Conservation (phyloP, 768 basidiomycete genomes). For the Russula brevipes region DNA sequence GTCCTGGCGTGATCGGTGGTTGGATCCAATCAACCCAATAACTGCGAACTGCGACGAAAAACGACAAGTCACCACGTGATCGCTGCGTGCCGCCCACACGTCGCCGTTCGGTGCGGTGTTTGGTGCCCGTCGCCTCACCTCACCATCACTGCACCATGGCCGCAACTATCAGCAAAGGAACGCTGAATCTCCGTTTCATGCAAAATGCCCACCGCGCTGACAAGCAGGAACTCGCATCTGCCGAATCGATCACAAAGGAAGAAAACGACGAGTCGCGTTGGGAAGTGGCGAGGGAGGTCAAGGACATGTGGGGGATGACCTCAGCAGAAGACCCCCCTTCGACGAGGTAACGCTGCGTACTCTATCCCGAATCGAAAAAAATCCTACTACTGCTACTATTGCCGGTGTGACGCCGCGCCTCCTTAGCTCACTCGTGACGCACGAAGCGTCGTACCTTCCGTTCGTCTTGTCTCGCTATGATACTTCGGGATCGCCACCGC, state of each 20-base stretch:
- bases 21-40: too few relatives aligned
- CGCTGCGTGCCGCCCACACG: too few relatives aligned
- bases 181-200: slow-evolving; percentile 25
- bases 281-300: slow-evolving; percentile 19
- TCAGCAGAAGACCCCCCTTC: slow-evolving; percentile 1
- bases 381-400: too few relatives aligned
- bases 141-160: slow-evolving; percentile 3
- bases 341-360: slow-evolving; percentile 9
- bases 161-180: slow-evolving; percentile 21
- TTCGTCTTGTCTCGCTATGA: slow-evolving; percentile 19
- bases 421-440: slow-evolving; percentile 13
- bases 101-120: not conserved
- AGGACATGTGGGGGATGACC: slow-evolving; percentile 17
- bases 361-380: not conserved
- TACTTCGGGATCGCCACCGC: slow-evolving; percentile 19
- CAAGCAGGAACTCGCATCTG: not conserved
- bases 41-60: too few relatives aligned
- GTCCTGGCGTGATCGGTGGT: too few relatives aligned
- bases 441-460: slow-evolving; percentile 24
- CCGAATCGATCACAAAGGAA: slow-evolving; percentile 6
- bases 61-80: too few relatives aligned
- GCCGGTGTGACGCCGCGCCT: not conserved
- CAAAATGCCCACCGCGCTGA: slow-evolving; percentile 13
- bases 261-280: slow-evolving; percentile 23
- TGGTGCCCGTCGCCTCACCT: not conserved